Evolutionary conservation across 2,329 filamentous ascomycete genomes (phyloP), one percentile per base, ranked within the genome.

Genomic region (Penicillium sp.): DNA sequence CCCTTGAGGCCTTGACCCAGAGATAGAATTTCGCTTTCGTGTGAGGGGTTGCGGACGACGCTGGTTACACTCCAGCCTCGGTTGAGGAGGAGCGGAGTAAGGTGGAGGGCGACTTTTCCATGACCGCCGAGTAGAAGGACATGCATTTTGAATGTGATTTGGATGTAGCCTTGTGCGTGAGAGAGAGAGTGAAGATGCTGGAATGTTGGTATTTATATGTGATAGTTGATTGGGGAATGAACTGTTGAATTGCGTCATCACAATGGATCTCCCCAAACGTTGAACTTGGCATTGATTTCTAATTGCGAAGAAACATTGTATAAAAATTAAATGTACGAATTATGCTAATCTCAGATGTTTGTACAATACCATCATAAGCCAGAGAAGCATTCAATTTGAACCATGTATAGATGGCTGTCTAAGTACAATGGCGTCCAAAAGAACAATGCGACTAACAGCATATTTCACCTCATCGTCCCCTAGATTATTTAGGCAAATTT

Each of bases 111-210:
- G 57, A 94, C 75, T 71, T 91, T 90, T 76, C 90, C 90, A 77
- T 92, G 89, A 66, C 90, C 90, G 67, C 90, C 90, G 60, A 94
- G 83, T 62, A 94, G 75, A 58, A 92, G 85, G 56, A 92, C 84
- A 79, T 72, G 77, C 68, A 72, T 72, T 53, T 51, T 69, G 53
- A 22, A 25, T 14, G 5, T 42, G 14, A 16, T 36, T 45, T 33
- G 5, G 5, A 30, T 28, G 14, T 16, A 8, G 11, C 6, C 43
- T n/a, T 35, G 45, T 25, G 2, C 19, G 12, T 16, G 42, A 14
- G 28, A 30, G 30, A 14, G 5, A 5, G 30, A 14, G 33, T 10
- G 26, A 19, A 48, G 14, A 26, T 33, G n/a, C 17, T 6, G 10
- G 7, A 17, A 19, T 3, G n/a, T 17, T 28, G 16, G 25, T 9